Base-by-base conservation (phyloP, 225 moss, liverwort and hornwort species). In the Thuidium tamariscinum region DNA sequence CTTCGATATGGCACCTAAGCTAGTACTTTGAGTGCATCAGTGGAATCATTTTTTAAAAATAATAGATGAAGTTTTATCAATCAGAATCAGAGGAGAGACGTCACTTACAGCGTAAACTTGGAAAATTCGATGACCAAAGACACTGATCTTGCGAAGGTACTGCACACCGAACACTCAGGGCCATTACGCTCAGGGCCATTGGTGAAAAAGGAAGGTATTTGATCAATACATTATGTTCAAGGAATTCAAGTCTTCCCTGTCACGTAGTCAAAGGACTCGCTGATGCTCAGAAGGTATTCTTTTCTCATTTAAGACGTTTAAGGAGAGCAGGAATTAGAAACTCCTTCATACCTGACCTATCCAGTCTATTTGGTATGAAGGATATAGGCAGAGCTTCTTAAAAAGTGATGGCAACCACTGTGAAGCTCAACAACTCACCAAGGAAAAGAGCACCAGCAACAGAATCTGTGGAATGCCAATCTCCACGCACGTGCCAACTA, bases 21-120 rank as follows among this genome's bases (percentile, higher is more conserved):
- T 60, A 60, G 36, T 30, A 21, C 39, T 27, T 9, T 63, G 21
- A 64, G 16, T 15, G 4, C 76, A 64, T 52, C 49, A 39, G 9
- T 27, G 16, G 13, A 36, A 12, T 62, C 18, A 7, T 62, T 73
- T 36, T 27, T n/a, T 19, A 11, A 1, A 4, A 21, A 55, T 36
- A 22, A 36, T 49, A 39, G 39, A 82, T 42, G 56, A 70, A 23
- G 42, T 52, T 34, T 27, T 32, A 7, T 44, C 25, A 26, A 64
- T 16, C 41, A 46, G 55, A 80, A 75, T 26, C 46, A 34, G 62
- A 61, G 57, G 39, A 57, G 48, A 68, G n/a, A 51, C 9, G 44
- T 46, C 36, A 89, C 95, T 92, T 88, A 98, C 98, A 78, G 96
- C 98, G 88, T 98, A 98, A 13, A 98, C 94, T 95, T 96, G 98